phyloP scores from a whole-genome alignment of 306 rosid species.

The Leucaena leucocephala region DNA sequence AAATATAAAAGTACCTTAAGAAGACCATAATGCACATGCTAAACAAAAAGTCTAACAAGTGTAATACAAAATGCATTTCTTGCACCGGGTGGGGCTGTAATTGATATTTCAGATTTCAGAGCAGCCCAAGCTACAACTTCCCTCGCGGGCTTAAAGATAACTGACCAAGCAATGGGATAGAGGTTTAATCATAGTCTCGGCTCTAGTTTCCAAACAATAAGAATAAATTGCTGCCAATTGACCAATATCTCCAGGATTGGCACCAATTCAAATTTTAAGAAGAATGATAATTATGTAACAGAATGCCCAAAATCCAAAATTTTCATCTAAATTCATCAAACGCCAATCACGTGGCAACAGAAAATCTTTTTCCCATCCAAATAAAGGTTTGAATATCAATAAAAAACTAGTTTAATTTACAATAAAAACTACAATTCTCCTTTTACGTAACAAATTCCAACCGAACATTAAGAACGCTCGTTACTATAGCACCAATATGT shows the following conservation, averaged over 20 bases:
- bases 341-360: neutral
- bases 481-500: conserved; percentile 34
- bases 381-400: neutral
- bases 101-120: conserved; percentile 49
- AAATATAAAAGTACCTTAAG: neutral
- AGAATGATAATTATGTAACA: neutral
- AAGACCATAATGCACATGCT: conserved; percentile 1
- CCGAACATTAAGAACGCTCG: neutral
- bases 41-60: conserved; percentile 7
- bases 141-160: conserved; percentile 46
- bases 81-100: conserved; percentile 21
- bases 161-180: conserved; percentile 46
- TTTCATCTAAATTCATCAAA: neutral
- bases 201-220: conserved; percentile 51
- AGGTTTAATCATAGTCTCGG: conserved; percentile 57
- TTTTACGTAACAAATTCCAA: neutral
- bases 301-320: neutral
- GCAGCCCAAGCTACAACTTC: conserved; percentile 53
- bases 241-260: neutral
- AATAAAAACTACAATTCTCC: conserved; percentile 4
- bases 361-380: neutral
- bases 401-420: neutral
- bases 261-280: conserved; percentile 20
- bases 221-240: conserved; percentile 47
- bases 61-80: neutral